These are phyloP conservation scores for Xylaria longipes DNA, from an alignment of 495 filamentous ascomycete genomes.

Conservation along the genomic window DNA sequence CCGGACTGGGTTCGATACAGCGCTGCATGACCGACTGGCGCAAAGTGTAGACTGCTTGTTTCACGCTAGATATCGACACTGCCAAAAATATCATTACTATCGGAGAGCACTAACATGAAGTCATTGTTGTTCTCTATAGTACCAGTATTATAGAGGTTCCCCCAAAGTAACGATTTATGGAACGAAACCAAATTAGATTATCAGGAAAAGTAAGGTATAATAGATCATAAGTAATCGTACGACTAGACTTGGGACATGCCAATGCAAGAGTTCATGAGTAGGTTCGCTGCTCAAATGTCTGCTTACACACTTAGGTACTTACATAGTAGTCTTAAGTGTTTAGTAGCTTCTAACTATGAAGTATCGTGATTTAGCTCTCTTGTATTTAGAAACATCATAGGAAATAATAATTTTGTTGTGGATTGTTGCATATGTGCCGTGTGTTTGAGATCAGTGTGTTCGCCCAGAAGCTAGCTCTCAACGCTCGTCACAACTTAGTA, in stretches of 20 bases:
- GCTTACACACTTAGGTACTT: not conserved
- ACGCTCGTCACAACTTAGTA: not conserved
- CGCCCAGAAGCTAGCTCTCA: not conserved
- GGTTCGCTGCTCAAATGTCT: not conserved
- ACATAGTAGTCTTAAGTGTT: not conserved
- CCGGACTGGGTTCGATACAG: conserved; percentile 85
- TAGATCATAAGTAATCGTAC: not conserved
- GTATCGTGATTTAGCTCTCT: not conserved
- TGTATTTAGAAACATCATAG: not conserved
- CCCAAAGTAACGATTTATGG: not conserved
- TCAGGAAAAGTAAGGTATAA: not conserved
- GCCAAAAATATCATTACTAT: not conserved
- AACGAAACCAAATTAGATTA: not conserved
- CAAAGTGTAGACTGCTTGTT: conserved; percentile 64
- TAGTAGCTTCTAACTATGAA: not conserved
- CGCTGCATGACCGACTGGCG: conserved; percentile 91
- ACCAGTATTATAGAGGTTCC: not conserved
- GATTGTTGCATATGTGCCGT: not conserved
- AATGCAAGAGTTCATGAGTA: not conserved
- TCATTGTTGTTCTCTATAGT: not conserved
- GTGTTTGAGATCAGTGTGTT: not conserved
- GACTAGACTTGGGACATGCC: not conserved
- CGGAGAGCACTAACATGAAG: not conserved
- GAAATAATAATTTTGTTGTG: not conserved
- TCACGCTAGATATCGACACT: conserved; percentile 9